A percentile compares a stretch with the other conserved stretches of the same genome.
phyloP scores from a whole-genome alignment of 768 basidiomycete species.

The Rhodosporidiobolus sp. region DNA sequence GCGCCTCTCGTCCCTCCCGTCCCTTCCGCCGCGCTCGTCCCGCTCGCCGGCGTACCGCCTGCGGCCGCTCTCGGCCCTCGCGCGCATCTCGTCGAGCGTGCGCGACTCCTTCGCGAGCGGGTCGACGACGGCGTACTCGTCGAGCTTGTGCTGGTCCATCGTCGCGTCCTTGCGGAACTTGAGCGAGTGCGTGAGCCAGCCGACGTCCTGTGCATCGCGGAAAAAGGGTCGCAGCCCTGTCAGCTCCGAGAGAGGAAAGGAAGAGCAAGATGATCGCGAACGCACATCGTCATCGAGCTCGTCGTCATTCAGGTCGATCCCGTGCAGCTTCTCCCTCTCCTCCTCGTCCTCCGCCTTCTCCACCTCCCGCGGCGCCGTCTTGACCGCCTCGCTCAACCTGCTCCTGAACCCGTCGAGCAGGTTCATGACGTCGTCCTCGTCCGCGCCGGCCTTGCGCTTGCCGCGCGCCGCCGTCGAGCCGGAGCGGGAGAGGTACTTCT shows the following conservation, averaged over 20 bases:
- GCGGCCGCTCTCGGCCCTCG: slow-evolving; percentile 1
- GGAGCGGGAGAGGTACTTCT: slow-evolving; percentile 36
- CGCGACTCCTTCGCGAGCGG: slow-evolving; percentile 33
- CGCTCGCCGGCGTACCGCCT: slow-evolving; percentile 25
- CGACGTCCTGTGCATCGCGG: slow-evolving; percentile 6
- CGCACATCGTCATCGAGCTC: slow-evolving; percentile 39
- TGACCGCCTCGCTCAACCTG: slow-evolving; percentile 35
- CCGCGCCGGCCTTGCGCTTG: slow-evolving; percentile 34
- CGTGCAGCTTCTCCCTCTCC: slow-evolving; percentile 21
- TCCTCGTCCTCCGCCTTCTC: slow-evolving; percentile 7
- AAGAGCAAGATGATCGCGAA: not conserved
- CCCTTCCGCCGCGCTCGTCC: not conserved
- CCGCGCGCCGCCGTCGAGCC: slow-evolving; percentile 17
- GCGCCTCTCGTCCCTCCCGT: not conserved
- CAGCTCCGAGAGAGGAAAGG: not conserved
- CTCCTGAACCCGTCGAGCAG: slow-evolving; percentile 41
- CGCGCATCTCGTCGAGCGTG: slow-evolving; percentile 34
- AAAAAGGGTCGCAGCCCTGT: not conserved
- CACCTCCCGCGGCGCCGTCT: not conserved
- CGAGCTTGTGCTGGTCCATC: slow-evolving; percentile 34
- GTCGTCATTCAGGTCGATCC: slow-evolving; percentile 40
- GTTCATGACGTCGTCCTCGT: slow-evolving; percentile 35
- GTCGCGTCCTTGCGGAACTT: slow-evolving; percentile 46
- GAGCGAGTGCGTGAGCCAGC: slow-evolving; percentile 42
- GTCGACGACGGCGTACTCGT: slow-evolving; percentile 38